Evolutionary conservation across 2,329 filamentous ascomycete genomes (phyloP).

Genomic region (Xylaria sp.): DNA sequence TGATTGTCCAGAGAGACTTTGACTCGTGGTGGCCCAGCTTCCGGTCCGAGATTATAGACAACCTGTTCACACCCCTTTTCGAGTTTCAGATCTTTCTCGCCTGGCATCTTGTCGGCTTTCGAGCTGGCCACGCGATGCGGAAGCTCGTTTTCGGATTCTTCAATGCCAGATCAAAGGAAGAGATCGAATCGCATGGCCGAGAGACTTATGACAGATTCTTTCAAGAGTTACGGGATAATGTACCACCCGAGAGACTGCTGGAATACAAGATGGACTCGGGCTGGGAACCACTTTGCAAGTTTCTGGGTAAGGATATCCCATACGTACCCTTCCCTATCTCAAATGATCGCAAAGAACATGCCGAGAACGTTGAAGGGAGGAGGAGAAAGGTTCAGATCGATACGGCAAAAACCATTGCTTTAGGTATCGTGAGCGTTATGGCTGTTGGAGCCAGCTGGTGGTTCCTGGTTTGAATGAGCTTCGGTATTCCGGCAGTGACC

Average conservation of each 20-base stretch:
- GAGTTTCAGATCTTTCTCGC: constrained; percentile 11
- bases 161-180: constrained; percentile 1
- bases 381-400: not conserved
- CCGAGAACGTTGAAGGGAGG: not conserved
- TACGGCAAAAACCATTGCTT: not conserved
- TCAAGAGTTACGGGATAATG: constrained; percentile 11
- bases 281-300: constrained; percentile 35
- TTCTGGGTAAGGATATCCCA: constrained; percentile 32
- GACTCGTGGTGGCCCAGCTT: constrained; percentile 36
- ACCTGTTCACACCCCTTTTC: constrained; percentile 10
- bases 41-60: constrained; percentile 17
- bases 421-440: not conserved
- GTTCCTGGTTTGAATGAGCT: not conserved
- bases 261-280: constrained; percentile 35
- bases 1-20: constrained; percentile 33
- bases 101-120: constrained; percentile 19
- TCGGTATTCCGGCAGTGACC: not conserved
- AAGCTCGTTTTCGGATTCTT: constrained; percentile 35
- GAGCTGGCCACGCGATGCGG: constrained; percentile 27
- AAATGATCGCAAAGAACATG: constrained; percentile 17
- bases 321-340: constrained; percentile 27
- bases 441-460: not conserved
- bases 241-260: constrained; percentile 28
- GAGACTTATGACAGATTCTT: constrained; percentile 30
- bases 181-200: constrained; percentile 26